Evolutionary conservation across 1,284 basidiomycete genomes (phyloP), one percentile per base, ranked within the genome.

Genomic region (Cutaneotrichosporon mucoides): DNA sequence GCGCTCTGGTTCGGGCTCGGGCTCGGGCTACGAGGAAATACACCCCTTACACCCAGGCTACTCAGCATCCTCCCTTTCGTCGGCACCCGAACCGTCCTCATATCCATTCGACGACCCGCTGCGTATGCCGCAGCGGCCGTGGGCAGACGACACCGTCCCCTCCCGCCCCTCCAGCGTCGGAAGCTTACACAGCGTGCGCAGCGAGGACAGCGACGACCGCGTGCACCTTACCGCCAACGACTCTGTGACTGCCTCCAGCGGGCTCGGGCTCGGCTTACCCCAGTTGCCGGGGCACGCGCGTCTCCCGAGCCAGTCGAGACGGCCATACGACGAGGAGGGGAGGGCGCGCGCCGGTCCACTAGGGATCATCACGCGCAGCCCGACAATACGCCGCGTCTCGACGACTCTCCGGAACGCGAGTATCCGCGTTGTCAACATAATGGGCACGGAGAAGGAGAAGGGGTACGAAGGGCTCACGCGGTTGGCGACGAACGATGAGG

Each of bases 401-500:
- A 63, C 62, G 16, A 70, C 68, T 3, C 46, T 76, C 4, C 60
- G 73, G 5, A 67, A 68, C 52, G 75, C 75, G 2, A 92, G 89
- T 40, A 76, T 89, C 54, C 85, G 92, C 24, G 90, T 96, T 13
- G 90, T 91, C 41, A 57, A 57, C 53, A 57, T 63, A 50, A 86
- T 85, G 41, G 85, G 85, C 0, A 60, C 72, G 10, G 86, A 87
- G 62, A 81, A 78, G 5, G 76, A 79, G 45, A 81, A 78, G 5
- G 76, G 49, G 4, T 51, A 51, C 38, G 38, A 51, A 11, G 49
- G 49, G 5, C 38, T 51, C 16, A 33, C 15, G 3, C n/a, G 37
- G 7, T 16, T 41, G 13, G 40, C 49, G 38, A 51, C 37, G 10
- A 40, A 51, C 37, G 49, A 51, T 10, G 49, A 51, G 24, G 13